These are phyloP conservation scores for Pelargonium citronellum DNA, from an alignment of 441 rosid genomes.

Conservation along the genomic window DNA sequence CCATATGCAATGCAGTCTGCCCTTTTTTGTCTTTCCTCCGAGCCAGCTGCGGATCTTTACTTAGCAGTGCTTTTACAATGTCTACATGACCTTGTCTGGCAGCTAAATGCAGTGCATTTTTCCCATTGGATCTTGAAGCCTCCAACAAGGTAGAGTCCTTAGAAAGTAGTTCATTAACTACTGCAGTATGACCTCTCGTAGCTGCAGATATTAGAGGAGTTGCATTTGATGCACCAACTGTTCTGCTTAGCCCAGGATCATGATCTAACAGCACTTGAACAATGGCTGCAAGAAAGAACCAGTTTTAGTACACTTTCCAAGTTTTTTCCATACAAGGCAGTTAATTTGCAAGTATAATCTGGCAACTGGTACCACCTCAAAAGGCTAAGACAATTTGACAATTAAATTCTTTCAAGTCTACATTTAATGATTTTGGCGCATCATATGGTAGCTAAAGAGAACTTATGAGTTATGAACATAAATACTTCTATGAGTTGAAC, in stretches of 20 bases:
- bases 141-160: slow-evolving; percentile 76
- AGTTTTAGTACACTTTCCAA: slow-evolving; percentile 9
- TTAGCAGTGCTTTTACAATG: slow-evolving; percentile 62
- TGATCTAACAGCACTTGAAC: slow-evolving; percentile 78
- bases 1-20: slow-evolving; percentile 96
- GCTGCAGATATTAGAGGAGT: slow-evolving; percentile 92
- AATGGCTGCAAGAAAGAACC: slow-evolving; percentile 52
- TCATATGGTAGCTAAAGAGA: not conserved
- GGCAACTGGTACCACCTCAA: not conserved
- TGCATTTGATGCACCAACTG: slow-evolving; percentile 68
- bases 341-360: not conserved
- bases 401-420: not conserved
- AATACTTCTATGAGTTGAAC: not conserved
- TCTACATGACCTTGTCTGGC: slow-evolving; percentile 86
- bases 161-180: slow-evolving; percentile 70
- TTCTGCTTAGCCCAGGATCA: slow-evolving; percentile 69
- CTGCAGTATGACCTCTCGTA: slow-evolving; percentile 78
- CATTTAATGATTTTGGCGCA: not conserved
- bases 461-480: not conserved
- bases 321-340: not conserved
- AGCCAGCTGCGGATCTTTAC: slow-evolving; percentile 78
- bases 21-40: slow-evolving; percentile 90
- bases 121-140: slow-evolving; percentile 69
- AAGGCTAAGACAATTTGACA: not conserved
- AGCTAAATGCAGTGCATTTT: slow-evolving; percentile 86